Evolutionary conservation across 1,284 basidiomycete genomes (phyloP).

Genomic region (Volvariella surrecta): DNA sequence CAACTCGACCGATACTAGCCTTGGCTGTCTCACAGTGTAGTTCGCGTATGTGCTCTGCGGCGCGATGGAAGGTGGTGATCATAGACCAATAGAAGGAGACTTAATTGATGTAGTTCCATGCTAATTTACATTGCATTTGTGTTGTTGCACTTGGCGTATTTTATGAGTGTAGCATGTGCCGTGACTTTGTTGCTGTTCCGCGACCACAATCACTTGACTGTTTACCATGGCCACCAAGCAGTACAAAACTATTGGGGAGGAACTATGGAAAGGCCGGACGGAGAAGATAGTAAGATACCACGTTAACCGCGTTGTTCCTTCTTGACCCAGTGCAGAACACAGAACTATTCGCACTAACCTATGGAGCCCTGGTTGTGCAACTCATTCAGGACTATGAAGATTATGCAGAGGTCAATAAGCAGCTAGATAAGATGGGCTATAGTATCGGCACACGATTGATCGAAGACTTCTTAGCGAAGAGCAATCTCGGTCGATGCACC

Average conservation of each 20-base stretch:
- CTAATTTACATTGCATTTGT: no score
- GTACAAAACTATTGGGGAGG: conserved; percentile 79
- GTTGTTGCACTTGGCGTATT: no score
- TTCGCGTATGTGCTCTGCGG: no score
- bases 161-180: no score
- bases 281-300: conserved; percentile 75
- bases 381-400: conserved; percentile 99
- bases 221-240: conserved; percentile 73
- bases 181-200: no score
- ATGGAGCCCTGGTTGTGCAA: conserved; percentile 96
- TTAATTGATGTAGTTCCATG: no score
- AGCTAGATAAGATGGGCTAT: conserved; percentile 92
- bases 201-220: background rate
- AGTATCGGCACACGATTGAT: conserved; percentile 96
- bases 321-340: conserved; percentile 62
- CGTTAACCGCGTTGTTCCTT: background rate
- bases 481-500: conserved; percentile 75
- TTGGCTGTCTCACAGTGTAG: no score
- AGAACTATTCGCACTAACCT: conserved; percentile 95
- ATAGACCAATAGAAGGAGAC: no score
- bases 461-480: conserved; percentile 95
- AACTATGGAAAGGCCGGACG: conserved; percentile 84
- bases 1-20: conserved; percentile 26
- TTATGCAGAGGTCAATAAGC: conserved; percentile 83
- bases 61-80: no score